phyloP scores from a whole-genome alignment of 768 basidiomycete species.

The Suillus subaureus region DNA sequence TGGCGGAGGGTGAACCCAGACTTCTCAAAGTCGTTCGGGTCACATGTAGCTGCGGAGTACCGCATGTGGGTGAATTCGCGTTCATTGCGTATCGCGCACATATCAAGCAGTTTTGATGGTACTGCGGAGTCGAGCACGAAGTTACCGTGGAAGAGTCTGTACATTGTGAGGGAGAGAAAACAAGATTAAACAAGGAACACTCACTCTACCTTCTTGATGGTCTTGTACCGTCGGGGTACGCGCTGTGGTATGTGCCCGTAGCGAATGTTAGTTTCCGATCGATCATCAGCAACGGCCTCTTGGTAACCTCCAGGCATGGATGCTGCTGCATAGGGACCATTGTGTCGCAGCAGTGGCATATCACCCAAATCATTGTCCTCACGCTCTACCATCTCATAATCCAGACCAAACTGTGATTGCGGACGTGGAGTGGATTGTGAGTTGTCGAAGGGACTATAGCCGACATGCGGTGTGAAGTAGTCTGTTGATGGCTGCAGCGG shows the following conservation, averaged over 20 bases:
- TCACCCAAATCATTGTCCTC: constrained; percentile 58
- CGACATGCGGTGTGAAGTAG: constrained; percentile 14
- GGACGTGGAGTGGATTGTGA: constrained; percentile 27
- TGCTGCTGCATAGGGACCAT: constrained; percentile 34
- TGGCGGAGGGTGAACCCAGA: constrained; percentile 87
- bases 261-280: constrained; percentile 62
- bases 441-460: constrained; percentile 29
- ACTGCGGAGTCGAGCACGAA: constrained; percentile 90
- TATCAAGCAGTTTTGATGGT: constrained; percentile 86
- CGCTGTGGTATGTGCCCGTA: constrained; percentile 93
- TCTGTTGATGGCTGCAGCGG: constrained; percentile 21
- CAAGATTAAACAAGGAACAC: constrained; percentile 28
- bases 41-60: constrained; percentile 93
- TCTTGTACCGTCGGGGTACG: constrained; percentile 89
- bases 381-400: constrained; percentile 44
- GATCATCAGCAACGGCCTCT: constrained; percentile 34
- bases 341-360: constrained; percentile 64
- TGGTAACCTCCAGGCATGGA: constrained; percentile 49
- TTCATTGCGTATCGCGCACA: constrained; percentile 75
- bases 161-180: neutral
- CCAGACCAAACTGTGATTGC: constrained; percentile 24
- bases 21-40: constrained; percentile 89
- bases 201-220: constrained; percentile 88
- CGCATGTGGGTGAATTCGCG: constrained; percentile 96
- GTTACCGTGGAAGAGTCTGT: constrained; percentile 87